phyloP scores from a whole-genome alignment of 2,329 filamentous ascomycete species.

The Xylaria sp. region DNA sequence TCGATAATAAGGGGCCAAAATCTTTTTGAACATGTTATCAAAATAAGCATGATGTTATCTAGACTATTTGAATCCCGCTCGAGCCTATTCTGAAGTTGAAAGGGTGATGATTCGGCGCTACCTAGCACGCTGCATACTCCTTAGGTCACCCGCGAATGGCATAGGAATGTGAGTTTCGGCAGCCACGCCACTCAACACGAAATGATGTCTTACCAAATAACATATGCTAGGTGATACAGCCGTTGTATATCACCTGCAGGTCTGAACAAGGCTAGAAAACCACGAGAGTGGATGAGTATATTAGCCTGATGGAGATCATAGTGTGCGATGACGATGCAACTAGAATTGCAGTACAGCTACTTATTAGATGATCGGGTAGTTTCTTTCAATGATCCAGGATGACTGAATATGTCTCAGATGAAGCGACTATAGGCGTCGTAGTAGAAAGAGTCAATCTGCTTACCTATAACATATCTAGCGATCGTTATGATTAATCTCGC shows the following conservation, averaged over 20 bases:
- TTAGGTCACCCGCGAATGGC: background rate
- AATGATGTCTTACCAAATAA: conserved; percentile 17
- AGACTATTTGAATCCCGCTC: conserved; percentile 8
- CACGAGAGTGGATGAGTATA: background rate
- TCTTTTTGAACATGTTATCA: background rate
- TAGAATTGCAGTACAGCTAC: conserved; percentile 31
- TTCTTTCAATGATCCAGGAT: background rate
- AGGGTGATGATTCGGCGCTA: background rate
- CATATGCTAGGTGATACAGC: conserved; percentile 17
- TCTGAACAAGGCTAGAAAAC: conserved; percentile 4
- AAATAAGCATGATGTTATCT: conserved; percentile 11
- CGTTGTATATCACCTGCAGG: background rate
- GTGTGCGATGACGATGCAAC: conserved; percentile 30
- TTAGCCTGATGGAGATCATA: conserved; percentile 20
- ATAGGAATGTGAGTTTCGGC: conserved; percentile 7
- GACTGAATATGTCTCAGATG: conserved; percentile 16
- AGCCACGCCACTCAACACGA: background rate
- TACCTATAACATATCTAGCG: background rate
- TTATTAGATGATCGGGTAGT: conserved; percentile 28
- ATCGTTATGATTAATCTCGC: conserved; percentile 7
- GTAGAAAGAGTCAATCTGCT: background rate
- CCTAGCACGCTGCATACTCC: background rate
- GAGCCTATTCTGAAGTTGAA: conserved; percentile 16
- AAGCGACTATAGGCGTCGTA: background rate
- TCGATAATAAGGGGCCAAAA: conserved; percentile 9